Evolutionary conservation across 2,329 filamentous ascomycete species (phyloP), one percentile per base, ranked within the genome.

Genomic region (Daldinia eschscholtzii): DNA sequence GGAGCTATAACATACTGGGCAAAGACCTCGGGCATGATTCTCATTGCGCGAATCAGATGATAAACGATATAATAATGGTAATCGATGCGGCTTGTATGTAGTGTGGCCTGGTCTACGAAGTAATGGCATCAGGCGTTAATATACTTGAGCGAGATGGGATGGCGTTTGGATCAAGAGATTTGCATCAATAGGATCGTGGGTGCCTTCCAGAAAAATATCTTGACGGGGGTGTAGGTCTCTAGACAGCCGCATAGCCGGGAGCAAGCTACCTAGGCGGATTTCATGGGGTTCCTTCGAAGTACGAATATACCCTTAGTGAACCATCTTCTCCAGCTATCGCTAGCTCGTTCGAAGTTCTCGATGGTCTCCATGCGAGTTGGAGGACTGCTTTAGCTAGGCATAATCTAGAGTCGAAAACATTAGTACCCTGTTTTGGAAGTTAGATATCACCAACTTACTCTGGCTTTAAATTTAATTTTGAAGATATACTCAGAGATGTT

Each of bases 361-460:
- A 70, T 4, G 91, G 91, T 69, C 89, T 85, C 92, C 92, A 94
- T 6, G 89, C 84, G 39, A 94, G 81, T 76, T 92, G 89, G 26
- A 88, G 85, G 23, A 93, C 85, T 1, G 90, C 81, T 76, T 87
- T 92, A 26, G 90, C 89, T 1, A 92, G 85, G 48, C 84, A 87
- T 57, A 87, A 75, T 6, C 86, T 87, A 67, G 4, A 48, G 53
- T 6, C n/a, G 15, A 35, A 44, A 20, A n/a, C 12, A 60, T 77
- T 55, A 78, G 70, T 61, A 13, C 28, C 10, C 20, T 23, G 30
- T 56, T 2, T 12, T 20, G 7, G 18, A 26, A 23, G n/a, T 50
- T 37, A 26, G 39, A 42, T 12, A 13, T 48, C 37, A 23, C 26
- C 18, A 46, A 79, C 83, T 77, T 80, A 85, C 83, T 82, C 79